Conservation (phyloP, 1,284 basidiomycete genomes). For the Trichosporon ovoides region DNA sequence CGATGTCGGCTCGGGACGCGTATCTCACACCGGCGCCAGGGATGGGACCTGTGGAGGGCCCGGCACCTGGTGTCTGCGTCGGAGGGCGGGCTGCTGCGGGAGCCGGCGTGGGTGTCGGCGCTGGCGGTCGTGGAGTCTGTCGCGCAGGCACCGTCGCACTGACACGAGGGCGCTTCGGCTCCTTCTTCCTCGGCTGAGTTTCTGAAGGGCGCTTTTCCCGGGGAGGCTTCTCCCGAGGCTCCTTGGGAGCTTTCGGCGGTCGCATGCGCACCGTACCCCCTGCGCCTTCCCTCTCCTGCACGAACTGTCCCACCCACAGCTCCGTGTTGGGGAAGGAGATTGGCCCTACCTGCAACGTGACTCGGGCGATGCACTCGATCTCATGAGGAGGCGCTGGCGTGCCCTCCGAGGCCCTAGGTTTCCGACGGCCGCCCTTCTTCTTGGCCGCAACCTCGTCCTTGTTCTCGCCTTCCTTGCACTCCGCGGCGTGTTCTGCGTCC, state of each 20-base stretch:
- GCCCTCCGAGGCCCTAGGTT: conserved; percentile 17
- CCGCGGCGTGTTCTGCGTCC: not conserved
- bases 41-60: not conserved
- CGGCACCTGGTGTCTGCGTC: not conserved
- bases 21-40: conserved; percentile 8
- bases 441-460: conserved; percentile 7
- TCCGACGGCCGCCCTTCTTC: conserved; percentile 13
- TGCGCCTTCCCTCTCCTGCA: conserved; percentile 25
- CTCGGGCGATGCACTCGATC: conserved; percentile 42
- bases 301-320: conserved; percentile 45
- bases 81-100: not conserved
- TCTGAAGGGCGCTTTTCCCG: not conserved
- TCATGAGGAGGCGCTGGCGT: conserved; percentile 39
- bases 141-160: not conserved
- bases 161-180: conserved; percentile 7
- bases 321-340: conserved; percentile 41
- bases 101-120: not conserved
- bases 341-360: conserved; percentile 38
- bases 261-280: conserved; percentile 14
- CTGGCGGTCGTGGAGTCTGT: not conserved
- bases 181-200: not conserved
- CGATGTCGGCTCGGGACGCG: conserved; percentile 20
- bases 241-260: conserved; percentile 12
- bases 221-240: conserved; percentile 9
- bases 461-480: not conserved